Percentiles rank a stretch among this genome's conserved stretches.
These are phyloP conservation scores for Xylariaceae sp. DNA, from an alignment of 2,329 filamentous ascomycete genomes.

Conservation along the genomic window DNA sequence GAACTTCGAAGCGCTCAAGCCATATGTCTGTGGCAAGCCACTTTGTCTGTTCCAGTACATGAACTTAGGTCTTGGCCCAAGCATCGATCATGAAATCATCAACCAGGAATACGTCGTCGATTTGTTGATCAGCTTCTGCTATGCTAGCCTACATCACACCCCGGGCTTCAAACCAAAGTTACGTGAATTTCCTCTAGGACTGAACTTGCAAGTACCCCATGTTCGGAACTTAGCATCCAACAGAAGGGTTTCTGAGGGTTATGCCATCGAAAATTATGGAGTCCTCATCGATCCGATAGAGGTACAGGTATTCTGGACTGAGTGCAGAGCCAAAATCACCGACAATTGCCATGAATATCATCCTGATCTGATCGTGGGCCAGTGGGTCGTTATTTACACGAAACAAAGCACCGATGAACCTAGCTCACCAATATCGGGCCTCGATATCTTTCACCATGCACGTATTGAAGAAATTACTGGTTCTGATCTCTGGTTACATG, in stretches of 20 bases:
- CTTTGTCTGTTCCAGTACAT: constrained; percentile 91
- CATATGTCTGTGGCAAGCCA: constrained; percentile 76
- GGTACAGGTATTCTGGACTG: constrained; percentile 25
- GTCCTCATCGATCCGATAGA: constrained; percentile 33
- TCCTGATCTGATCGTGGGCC: constrained; percentile 24
- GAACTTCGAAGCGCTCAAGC: constrained; percentile 74
- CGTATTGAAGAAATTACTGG: constrained; percentile 21
- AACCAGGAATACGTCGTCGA: constrained; percentile 84
- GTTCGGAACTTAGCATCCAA: constrained; percentile 13
- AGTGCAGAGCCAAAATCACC: constrained; percentile 16
- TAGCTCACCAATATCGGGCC: background rate
- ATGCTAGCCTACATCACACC: constrained; percentile 55
- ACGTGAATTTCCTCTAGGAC: constrained; percentile 53
- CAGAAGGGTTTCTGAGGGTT: background rate
- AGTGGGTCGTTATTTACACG: constrained; percentile 38
- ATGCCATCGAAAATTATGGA: background rate
- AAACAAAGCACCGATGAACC: background rate
- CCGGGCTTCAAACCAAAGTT: background rate
- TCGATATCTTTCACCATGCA: constrained; percentile 34
- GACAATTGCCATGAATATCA: background rate
- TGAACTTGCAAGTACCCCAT: constrained; percentile 40
- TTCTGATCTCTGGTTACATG: constrained; percentile 21
- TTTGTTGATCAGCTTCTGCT: constrained; percentile 83
- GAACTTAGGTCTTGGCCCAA: constrained; percentile 82
- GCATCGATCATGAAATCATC: constrained; percentile 83